Conservation (phyloP, 257 asterid genomes). For the Thymus quinquecostatus region DNA sequence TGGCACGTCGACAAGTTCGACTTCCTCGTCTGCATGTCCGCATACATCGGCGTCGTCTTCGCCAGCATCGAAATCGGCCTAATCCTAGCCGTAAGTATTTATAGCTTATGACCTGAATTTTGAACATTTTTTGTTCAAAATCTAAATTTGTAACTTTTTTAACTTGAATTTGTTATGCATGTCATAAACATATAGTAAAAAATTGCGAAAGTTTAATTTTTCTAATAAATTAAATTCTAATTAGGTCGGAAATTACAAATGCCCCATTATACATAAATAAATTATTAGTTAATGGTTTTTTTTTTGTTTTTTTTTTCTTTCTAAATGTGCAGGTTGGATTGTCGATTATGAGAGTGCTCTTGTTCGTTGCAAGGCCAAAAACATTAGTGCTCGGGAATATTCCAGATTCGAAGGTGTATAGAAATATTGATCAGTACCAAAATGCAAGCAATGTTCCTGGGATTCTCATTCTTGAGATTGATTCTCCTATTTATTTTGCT, state of each 20-base stretch:
- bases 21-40: constrained; percentile 79
- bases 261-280: too few relatives aligned
- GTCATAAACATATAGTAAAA: too few relatives aligned
- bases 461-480: constrained; percentile 70
- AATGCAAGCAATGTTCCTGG: constrained; percentile 63
- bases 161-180: too few relatives aligned
- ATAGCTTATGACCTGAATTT: too few relatives aligned
- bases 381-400: constrained; percentile 74
- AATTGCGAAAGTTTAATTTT: too few relatives aligned
- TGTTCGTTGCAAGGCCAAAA: constrained; percentile 79
- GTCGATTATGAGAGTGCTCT: constrained; percentile 62
- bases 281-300: neutral
- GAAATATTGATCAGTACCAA: constrained; percentile 70
- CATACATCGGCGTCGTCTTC: constrained; percentile 82
- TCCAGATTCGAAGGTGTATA: constrained; percentile 61
- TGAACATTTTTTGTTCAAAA: too few relatives aligned
- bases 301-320: neutral
- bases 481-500: constrained; percentile 85
- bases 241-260: too few relatives aligned
- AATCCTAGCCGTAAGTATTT: constrained; percentile 59
- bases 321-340: constrained; percentile 53
- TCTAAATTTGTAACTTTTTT: too few relatives aligned
- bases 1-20: constrained; percentile 90
- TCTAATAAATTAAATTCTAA: too few relatives aligned
- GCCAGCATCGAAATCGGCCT: constrained; percentile 82